These are phyloP conservation scores for Corrigiola litoralis DNA, from an alignment of 179 eudicot species.

Conservation along the genomic window DNA sequence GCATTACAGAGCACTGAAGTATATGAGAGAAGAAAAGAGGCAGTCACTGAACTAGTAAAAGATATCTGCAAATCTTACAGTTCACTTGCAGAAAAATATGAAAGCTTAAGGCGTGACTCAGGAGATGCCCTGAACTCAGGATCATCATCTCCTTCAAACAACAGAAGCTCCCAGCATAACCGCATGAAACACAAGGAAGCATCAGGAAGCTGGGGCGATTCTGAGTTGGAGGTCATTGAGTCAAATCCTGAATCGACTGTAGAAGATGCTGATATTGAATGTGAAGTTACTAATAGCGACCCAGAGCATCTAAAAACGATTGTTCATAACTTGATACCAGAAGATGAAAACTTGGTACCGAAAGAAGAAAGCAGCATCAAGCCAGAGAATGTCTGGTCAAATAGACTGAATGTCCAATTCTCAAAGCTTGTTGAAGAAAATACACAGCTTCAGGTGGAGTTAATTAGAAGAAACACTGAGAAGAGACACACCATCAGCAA, in stretches of 20 bases:
- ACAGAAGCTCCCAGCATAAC: not conserved
- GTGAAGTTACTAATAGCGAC: not conserved
- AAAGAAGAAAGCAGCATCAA: not conserved
- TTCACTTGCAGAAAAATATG: slow-evolving; percentile 19
- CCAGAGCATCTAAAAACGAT: not conserved
- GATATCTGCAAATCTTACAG: slow-evolving; percentile 25
- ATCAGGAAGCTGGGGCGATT: slow-evolving; percentile 16
- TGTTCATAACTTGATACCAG: not conserved
- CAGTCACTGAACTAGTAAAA: slow-evolving; percentile 1
- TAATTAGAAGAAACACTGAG: slow-evolving; percentile 29
- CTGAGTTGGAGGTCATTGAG: slow-evolving; percentile 10
- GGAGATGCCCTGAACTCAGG: not conserved
- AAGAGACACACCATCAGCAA: slow-evolving; percentile 26
- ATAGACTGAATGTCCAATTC: slow-evolving; percentile 10
- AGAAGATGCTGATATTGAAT: slow-evolving; percentile 20
- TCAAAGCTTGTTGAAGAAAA: slow-evolving; percentile 23
- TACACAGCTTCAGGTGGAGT: slow-evolving; percentile 20
- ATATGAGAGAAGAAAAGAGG: slow-evolving; percentile 4
- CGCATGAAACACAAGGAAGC: not conserved
- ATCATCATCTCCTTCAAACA: slow-evolving; percentile 5
- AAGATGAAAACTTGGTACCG: not conserved
- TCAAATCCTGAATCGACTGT: slow-evolving; percentile 20
- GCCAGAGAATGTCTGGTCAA: not conserved
- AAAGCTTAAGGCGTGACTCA: slow-evolving; percentile 3
- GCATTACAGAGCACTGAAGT: not conserved